Conservation (phyloP, 2,329 filamentous ascomycete genomes). For the Pestalotiopsis sp. region DNA sequence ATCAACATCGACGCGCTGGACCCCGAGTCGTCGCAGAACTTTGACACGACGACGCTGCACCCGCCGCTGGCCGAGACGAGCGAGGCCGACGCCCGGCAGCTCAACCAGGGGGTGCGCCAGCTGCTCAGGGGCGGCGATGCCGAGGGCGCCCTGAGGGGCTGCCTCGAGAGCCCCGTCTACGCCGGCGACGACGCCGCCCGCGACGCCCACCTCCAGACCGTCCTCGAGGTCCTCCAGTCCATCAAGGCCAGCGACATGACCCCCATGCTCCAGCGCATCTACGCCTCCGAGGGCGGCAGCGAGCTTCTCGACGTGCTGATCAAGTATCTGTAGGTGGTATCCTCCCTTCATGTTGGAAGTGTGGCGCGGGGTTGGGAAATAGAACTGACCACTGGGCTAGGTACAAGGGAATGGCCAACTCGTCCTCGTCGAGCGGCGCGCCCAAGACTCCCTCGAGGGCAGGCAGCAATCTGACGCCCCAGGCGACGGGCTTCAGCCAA, state of each 20-base stretch:
- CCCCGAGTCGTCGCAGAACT: constrained; percentile 89
- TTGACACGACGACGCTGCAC: constrained; percentile 82
- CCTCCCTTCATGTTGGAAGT: background rate
- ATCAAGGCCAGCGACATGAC: constrained; percentile 97
- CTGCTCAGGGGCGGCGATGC: constrained; percentile 83
- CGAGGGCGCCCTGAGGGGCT: constrained; percentile 83
- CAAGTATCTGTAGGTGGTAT: constrained; percentile 84
- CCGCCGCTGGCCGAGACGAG: constrained; percentile 75
- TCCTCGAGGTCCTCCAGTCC: constrained; percentile 91
- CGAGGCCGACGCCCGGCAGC: constrained; percentile 76
- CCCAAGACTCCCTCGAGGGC: constrained; percentile 42
- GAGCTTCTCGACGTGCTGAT: constrained; percentile 91
- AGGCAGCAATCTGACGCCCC: constrained; percentile 65
- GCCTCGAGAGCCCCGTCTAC: constrained; percentile 84
- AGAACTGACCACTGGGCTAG: constrained; percentile 43
- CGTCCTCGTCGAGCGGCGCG: constrained; percentile 36
- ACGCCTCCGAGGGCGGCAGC: constrained; percentile 75
- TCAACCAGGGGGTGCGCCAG: constrained; percentile 83
- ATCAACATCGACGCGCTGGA: constrained; percentile 93
- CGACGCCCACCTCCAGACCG: constrained; percentile 84
- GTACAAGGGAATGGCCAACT: constrained; percentile 84
- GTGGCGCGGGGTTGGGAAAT: no score
- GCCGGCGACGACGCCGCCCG: constrained; percentile 61
- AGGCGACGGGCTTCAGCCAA: constrained; percentile 88
- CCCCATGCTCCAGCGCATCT: constrained; percentile 81